Evolutionary conservation across 1,139 yeast genomes (phyloP).

Genomic region (Scheffersomyces illinoinensis): DNA sequence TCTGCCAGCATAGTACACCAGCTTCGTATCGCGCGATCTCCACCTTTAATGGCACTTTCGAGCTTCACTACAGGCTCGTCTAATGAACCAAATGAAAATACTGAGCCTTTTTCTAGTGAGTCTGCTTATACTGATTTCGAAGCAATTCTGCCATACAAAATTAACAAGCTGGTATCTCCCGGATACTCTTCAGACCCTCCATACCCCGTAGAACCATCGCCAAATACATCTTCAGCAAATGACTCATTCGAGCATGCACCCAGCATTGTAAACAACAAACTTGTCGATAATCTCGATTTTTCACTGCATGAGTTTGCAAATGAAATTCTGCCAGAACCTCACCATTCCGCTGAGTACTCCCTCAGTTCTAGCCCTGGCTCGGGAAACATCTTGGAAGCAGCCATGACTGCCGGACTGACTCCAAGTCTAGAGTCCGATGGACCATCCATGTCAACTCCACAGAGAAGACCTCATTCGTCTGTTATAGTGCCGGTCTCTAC

Average conservation of each 20-base stretch:
- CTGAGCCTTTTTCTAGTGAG: neutral
- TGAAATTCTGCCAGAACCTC: neutral
- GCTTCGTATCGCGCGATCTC: slow-evolving; percentile 9
- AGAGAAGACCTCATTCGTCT: neutral
- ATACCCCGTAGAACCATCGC: slow-evolving; percentile 1
- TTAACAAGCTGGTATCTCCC: neutral
- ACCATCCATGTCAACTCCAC: neutral
- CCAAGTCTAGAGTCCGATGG: neutral
- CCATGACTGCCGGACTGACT: neutral
- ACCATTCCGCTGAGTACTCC: neutral
- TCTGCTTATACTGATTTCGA: neutral
- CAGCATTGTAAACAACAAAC: neutral
- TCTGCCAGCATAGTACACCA: slow-evolving; percentile 5
- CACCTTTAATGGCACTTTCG: slow-evolving; percentile 9
- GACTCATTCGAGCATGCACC: neutral
- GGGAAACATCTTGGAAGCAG: neutral
- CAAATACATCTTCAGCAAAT: neutral
- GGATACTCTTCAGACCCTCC: neutral
- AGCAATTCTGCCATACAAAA: neutral
- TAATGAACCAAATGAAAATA: neutral
- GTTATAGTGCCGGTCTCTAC: neutral
- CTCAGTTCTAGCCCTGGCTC: neutral
- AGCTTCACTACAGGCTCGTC: slow-evolving; percentile 10
- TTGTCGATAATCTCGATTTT: neutral
- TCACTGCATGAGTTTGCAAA: neutral